phyloP scores from a whole-genome alignment of 2,329 filamentous ascomycete genomes.

The Amauroascus niger region DNA sequence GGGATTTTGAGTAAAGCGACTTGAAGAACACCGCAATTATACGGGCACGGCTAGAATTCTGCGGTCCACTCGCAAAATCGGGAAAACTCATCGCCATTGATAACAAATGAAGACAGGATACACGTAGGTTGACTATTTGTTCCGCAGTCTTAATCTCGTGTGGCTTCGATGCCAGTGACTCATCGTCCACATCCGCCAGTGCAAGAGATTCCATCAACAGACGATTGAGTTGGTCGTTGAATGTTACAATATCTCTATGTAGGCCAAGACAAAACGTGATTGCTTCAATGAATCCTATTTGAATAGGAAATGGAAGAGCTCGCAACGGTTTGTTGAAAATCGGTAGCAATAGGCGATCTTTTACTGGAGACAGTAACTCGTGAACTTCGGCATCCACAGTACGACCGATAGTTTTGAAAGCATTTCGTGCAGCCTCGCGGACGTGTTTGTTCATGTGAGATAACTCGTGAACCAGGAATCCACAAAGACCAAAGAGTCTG shows the following conservation, averaged over 20 bases:
- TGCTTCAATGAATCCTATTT: slow-evolving; percentile 97
- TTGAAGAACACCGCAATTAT: slow-evolving; percentile 98
- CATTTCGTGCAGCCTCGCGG: slow-evolving; percentile 71
- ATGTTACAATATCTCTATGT: slow-evolving; percentile 77
- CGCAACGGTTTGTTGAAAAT: slow-evolving; percentile 93
- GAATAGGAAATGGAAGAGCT: slow-evolving; percentile 83
- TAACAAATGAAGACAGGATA: slow-evolving; percentile 85
- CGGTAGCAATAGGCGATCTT: slow-evolving; percentile 75
- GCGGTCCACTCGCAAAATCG: slow-evolving; percentile 70
- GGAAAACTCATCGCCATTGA: slow-evolving; percentile 90
- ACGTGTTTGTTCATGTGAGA: slow-evolving; percentile 95
- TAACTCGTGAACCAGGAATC: slow-evolving; percentile 76
- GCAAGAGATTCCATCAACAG: slow-evolving; percentile 89
- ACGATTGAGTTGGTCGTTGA: slow-evolving; percentile 84
- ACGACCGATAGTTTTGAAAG: slow-evolving; percentile 70
- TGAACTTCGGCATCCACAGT: slow-evolving; percentile 69
- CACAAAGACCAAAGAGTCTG: slow-evolving; percentile 65
- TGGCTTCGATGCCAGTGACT: slow-evolving; percentile 83
- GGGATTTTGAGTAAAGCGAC: slow-evolving; percentile 84
- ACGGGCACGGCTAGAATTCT: slow-evolving; percentile 51
- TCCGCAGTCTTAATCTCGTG: slow-evolving; percentile 93
- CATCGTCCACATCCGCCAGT: slow-evolving; percentile 87
- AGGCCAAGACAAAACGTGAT: slow-evolving; percentile 90
- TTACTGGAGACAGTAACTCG: slow-evolving; percentile 81
- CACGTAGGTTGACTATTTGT: slow-evolving; percentile 79